Base-by-base conservation (phyloP, 208 protist species). In the Dictyostelium gargantuum region DNA sequence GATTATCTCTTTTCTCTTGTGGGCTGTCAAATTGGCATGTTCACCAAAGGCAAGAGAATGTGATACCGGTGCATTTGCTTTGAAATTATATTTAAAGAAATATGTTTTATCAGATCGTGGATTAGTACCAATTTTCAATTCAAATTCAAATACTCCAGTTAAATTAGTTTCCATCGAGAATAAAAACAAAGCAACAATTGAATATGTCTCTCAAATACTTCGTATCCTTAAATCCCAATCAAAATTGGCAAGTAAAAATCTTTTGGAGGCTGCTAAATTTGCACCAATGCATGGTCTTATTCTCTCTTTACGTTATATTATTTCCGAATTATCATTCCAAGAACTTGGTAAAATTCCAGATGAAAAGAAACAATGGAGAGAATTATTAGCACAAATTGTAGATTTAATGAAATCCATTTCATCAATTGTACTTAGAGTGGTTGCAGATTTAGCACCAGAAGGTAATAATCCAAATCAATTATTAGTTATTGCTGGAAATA, bases 231-330 rank as follows among this genome's bases (percentile, higher is more conserved):
- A 72, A 44, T 77, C 75, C 32, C 72, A 92, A 56, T 48, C 70
- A 2, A 52, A 32, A 21, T 40, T 76, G n/a, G 86, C 86, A 15
- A 19, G 0, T 2, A 54, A 26, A 23, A 63, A 84, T 50, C 58
- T 92, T 23, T 58, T 84, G 2, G 77, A 92, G 10, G 54, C 86
- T 2, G 56, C 75, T 11, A 61, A 74, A 46, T 73, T 63, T 58
- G 66, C 72, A n/a, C 86, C 86, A n/a, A 92, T 92, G 86, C 86
- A 92, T 42, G 86, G 86, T 70, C 29, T 84, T 8, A 84, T 92
- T 15, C 6, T 92, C 6, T 42, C 76, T 3, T 48, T 92, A 40
- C 19, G 86, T 32, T 92, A 92, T 54, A 29, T 92, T 15, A 11
- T 92, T 0, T 6, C 21, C 4, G 19, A 70, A 32, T 40, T 84